Percentiles rank a stretch among this genome's conserved stretches.
These are phyloP conservation scores for Mucor velutinosus DNA, from an alignment of 371 early-diverging fungal genomes.

Conservation along the genomic window DNA sequence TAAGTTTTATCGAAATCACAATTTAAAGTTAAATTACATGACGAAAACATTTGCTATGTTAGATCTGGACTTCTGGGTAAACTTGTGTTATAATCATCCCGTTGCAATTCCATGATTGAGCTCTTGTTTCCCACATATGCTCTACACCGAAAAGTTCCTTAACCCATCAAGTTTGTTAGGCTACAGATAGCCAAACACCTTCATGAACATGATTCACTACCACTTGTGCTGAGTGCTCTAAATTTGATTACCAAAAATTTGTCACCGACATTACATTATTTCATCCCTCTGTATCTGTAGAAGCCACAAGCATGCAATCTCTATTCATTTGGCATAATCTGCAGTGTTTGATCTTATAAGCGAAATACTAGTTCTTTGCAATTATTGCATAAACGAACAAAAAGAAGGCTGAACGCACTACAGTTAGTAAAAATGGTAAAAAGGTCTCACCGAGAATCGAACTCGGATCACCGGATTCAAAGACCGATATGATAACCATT, in stretches of 20 bases:
- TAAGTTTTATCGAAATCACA: neutral
- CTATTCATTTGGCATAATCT: too few species aligned
- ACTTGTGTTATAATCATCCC: neutral
- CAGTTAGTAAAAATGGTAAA: neutral
- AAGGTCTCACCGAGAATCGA: conserved; percentile 29
- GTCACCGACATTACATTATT: too few species aligned
- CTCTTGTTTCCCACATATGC: neutral
- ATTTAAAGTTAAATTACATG: neutral
- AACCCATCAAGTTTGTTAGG: too few species aligned
- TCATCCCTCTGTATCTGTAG: too few species aligned
- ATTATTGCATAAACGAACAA: neutral
- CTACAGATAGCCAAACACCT: too few species aligned
- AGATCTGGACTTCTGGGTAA: neutral
- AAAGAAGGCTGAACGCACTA: neutral
- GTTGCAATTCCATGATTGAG: neutral
- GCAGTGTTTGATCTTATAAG: too few species aligned
- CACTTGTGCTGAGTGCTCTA: too few species aligned
- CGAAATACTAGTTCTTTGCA: neutral
- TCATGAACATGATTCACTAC: too few species aligned
- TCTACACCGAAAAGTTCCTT: too few species aligned
- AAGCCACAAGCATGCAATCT: too few species aligned
- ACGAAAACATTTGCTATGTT: neutral
- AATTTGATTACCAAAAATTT: too few species aligned
- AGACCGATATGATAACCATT: conserved; percentile 27
- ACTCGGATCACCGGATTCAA: conserved; percentile 28